Conservation (phyloP, 2,329 filamentous ascomycete genomes). For the Phaeosphaeria sp. region DNA sequence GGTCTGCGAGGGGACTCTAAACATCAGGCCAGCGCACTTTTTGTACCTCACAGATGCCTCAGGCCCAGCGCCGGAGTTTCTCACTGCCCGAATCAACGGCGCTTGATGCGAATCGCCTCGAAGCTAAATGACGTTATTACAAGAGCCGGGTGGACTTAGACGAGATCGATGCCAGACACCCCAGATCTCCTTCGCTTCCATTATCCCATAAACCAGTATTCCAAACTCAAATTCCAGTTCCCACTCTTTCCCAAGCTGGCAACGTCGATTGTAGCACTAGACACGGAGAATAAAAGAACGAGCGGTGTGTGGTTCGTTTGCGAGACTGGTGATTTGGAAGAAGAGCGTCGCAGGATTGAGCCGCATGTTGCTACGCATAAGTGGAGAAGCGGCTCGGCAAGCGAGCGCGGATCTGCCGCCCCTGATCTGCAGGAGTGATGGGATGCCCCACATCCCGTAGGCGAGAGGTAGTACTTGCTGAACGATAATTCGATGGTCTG, state of each 20-base stretch:
- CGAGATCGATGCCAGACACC: not conserved
- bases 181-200: not conserved
- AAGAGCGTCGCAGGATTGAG: constrained; percentile 6
- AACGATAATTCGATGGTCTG: not conserved
- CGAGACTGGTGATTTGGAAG: constrained; percentile 2
- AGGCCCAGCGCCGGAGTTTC: constrained; percentile 24
- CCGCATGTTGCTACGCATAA: not conserved
- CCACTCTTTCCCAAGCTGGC: constrained; percentile 3
- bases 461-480: not conserved
- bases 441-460: not conserved
- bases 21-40: constrained; percentile 39
- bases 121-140: too few relatives aligned
- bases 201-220: not conserved
- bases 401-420: constrained; percentile 1
- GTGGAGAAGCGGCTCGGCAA: not conserved
- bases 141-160: not conserved
- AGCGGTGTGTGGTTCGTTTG: not conserved
- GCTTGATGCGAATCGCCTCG: too few relatives aligned
- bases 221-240: not conserved
- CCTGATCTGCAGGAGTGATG: not conserved
- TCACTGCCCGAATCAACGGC: not conserved
- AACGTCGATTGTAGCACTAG: not conserved
- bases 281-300: not conserved
- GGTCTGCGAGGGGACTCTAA: constrained; percentile 41
- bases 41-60: constrained; percentile 34